Conservation (phyloP, 2,329 filamentous ascomycete genomes). For the Botrytis porri region DNA sequence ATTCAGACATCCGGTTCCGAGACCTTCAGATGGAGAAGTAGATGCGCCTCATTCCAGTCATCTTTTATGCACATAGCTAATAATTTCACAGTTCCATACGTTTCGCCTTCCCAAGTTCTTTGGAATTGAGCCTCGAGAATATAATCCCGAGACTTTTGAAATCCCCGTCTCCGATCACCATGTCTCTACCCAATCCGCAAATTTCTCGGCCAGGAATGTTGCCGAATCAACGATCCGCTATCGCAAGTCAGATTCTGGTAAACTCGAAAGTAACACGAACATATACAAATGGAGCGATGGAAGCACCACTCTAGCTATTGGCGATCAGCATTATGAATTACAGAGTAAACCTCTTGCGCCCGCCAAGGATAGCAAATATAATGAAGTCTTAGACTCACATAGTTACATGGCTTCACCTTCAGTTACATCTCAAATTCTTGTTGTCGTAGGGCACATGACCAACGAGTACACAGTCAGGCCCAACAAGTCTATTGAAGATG, state of each 20-base stretch:
- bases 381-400: conserved; percentile 67
- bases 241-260: conserved; percentile 60
- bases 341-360: conserved; percentile 68
- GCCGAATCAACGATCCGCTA: conserved; percentile 67
- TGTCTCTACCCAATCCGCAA: conserved; percentile 44
- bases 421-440: conserved; percentile 62
- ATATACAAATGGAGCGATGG: conserved; percentile 78
- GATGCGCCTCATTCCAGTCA: background rate
- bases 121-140: conserved; percentile 64
- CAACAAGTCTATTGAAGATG: conserved; percentile 65
- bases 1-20: conserved; percentile 67
- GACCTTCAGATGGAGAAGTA: conserved; percentile 69
- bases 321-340: conserved; percentile 73
- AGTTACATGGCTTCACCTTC: conserved; percentile 74
- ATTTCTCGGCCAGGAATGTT: conserved; percentile 53
- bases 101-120: conserved; percentile 72
- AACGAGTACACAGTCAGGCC: conserved; percentile 68
- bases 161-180: conserved; percentile 59
- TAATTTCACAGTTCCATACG: conserved; percentile 56
- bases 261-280: conserved; percentile 71
- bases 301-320: conserved; percentile 71
- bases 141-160: conserved; percentile 63
- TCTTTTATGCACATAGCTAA: conserved; percentile 25
- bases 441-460: conserved; percentile 73
- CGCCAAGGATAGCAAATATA: conserved; percentile 51